Evolutionary conservation across 768 basidiomycete genomes (phyloP), one percentile per base, ranked within the genome.

Genomic region (Porpolomopsis calyptriformis): DNA sequence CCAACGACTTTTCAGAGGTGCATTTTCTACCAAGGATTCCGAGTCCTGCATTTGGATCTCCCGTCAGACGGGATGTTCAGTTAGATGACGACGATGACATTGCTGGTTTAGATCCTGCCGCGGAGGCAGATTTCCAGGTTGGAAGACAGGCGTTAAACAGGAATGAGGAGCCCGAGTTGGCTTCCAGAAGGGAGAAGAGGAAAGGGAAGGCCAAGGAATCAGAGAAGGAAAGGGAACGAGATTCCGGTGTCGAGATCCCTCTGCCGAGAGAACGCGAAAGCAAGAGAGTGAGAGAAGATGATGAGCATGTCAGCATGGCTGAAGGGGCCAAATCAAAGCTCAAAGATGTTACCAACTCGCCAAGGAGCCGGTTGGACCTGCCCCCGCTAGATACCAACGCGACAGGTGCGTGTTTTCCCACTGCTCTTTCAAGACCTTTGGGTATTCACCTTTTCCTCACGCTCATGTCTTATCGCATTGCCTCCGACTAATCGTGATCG

Each of bases 41-140:
- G 1, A 85, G 82, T 52, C 83, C 82, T 2, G 79, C 80, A 1
- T 77, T 80, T 52, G 82, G 79, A 4, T 81, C 78, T 2, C 79
- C 80, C 24, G 67, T 72, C 24, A 70, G 77, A 37, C 62, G 72
- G 52, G 70, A 72, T 47, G 77, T 77, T 10, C 78, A 70, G 0
- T 56, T 76, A 8, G 77, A 73, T 4, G 76, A 76, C 47, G 76
- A 80, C 29, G 79, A 76, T 45, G 67, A 70, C 47, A 58, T 62
- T 33, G 69, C 60, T 11, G 69, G 60, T 11, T 58, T 60, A 5
- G 52, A 57, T 36, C 63, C 59, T 14, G 35, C n/a, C 10, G 42
- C 3, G 20, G 47, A 44, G 5, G 27, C 23, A 31, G 61, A 63
- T 10, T 59, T 60, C 23, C 63, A 56, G 29, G 56, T 54, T 29